Evolutionary conservation across 2,329 filamentous ascomycete genomes (phyloP).

Genomic region (Aspergillus pseudoglaucus): DNA sequence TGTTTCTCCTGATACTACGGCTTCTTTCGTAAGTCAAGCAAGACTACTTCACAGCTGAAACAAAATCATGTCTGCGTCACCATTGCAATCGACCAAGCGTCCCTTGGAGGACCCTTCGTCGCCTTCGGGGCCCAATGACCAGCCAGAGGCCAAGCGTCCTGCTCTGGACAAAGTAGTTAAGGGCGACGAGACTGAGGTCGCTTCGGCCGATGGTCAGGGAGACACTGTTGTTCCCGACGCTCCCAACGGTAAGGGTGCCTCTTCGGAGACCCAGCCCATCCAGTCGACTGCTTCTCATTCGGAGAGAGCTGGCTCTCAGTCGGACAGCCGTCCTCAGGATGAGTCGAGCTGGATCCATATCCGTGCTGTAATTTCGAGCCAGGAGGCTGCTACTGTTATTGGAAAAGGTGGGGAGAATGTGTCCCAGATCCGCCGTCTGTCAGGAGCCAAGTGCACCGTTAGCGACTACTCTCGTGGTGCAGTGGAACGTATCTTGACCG

Average conservation of each 20-base stretch:
- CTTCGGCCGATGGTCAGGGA: conserved; percentile 43
- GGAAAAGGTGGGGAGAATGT: conserved; percentile 99
- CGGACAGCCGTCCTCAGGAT: conserved; percentile 56
- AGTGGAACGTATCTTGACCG: conserved; percentile 93
- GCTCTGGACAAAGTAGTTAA: conserved; percentile 88
- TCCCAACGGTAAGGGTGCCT: conserved; percentile 47
- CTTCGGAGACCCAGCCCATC: conserved; percentile 52
- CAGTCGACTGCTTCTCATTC: conserved; percentile 51
- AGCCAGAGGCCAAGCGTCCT: conserved; percentile 94
- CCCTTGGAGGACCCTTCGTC: conserved; percentile 96
- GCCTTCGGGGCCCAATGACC: conserved; percentile 81
- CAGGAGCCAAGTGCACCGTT: conserved; percentile 95
- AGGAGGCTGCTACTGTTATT: conserved; percentile 94
- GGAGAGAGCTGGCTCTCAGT: conserved; percentile 42
- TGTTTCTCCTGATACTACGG: conserved; percentile 38
- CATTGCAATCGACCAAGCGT: conserved; percentile 61
- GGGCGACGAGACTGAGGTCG: conserved; percentile 42
- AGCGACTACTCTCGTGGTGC: conserved; percentile 97
- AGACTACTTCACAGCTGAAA: conserved; percentile 27
- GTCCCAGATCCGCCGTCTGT: conserved; percentile 89
- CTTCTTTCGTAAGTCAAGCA: conserved; percentile 39
- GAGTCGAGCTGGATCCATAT: conserved; percentile 97
- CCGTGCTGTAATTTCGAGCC: conserved; percentile 92
- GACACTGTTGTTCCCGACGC: conserved; percentile 65
- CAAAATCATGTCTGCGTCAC: conserved; percentile 63